Conservation (phyloP, 345 rosid genomes). For the Acer negundo region DNA sequence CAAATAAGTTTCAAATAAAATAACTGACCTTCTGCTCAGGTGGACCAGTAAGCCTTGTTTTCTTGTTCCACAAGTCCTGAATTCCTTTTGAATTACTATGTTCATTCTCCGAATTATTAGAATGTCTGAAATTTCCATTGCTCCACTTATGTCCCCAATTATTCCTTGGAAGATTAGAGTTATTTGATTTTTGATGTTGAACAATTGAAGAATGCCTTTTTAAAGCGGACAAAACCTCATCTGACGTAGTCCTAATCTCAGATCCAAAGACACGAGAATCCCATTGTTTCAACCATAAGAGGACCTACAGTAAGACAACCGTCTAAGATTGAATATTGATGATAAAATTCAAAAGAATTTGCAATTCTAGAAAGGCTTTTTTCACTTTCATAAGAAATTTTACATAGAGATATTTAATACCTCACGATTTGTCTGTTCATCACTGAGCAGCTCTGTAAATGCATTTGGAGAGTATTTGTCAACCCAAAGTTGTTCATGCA, state of each 20-base stretch:
- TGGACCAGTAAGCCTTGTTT: conserved; percentile 58
- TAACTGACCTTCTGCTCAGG: conserved; percentile 83
- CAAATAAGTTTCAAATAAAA: conserved; percentile 6
- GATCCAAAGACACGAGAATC: conserved; percentile 97
- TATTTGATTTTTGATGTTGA: conserved; percentile 53
- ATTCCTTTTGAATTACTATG: conserved; percentile 38
- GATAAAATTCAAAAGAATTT: neutral
- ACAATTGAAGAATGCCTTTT: conserved; percentile 74
- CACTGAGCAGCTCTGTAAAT: conserved; percentile 96
- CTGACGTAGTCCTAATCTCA: conserved; percentile 85
- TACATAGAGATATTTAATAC: conserved; percentile 38
- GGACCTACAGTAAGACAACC: conserved; percentile 55
- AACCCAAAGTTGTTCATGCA: conserved; percentile 84
- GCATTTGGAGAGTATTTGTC: conserved; percentile 92
- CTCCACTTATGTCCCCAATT: conserved; percentile 49
- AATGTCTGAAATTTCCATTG: conserved; percentile 43
- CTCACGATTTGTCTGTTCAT: conserved; percentile 97
- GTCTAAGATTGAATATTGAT: conserved; percentile 12
- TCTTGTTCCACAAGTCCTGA: conserved; percentile 52
- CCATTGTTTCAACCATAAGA: conserved; percentile 98
- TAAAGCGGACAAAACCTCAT: conserved; percentile 83
- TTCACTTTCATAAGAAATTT: conserved; percentile 10
- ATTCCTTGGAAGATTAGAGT: conserved; percentile 51
- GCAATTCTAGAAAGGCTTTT: conserved; percentile 12
- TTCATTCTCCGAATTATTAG: conserved; percentile 34